Evolutionary conservation across 305 asterid species (phyloP).

Genomic region (Fraxinus floribunda): DNA sequence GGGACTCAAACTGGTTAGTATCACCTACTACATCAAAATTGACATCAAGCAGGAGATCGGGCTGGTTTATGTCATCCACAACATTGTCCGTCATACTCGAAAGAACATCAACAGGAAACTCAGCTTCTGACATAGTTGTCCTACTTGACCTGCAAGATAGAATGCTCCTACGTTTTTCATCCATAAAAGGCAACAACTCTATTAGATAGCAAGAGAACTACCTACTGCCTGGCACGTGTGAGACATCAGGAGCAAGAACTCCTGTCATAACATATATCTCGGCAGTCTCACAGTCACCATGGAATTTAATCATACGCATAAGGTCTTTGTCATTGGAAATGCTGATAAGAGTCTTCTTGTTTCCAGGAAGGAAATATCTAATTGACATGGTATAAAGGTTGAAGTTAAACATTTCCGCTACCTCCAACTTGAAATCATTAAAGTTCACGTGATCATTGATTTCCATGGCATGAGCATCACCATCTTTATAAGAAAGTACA

Average conservation of each 20-base stretch:
- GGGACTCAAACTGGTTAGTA: conserved; percentile 48
- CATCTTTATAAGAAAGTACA: conserved; percentile 68
- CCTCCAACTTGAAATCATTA: conserved; percentile 71
- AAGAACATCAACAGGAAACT: conserved; percentile 53
- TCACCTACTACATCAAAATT: conserved; percentile 74
- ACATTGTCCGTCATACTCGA: conserved; percentile 51
- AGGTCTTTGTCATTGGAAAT: conserved; percentile 93
- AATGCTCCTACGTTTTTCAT: conserved; percentile 30
- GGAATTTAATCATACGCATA: conserved; percentile 77
- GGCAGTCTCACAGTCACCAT: conserved; percentile 55
- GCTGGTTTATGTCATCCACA: conserved; percentile 61
- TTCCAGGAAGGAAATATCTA: conserved; percentile 87
- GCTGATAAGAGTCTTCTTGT: conserved; percentile 88
- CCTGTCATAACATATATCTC: conserved; percentile 77
- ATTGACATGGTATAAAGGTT: conserved; percentile 49
- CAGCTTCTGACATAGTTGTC: conserved; percentile 81
- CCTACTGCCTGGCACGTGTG: conserved; percentile 94
- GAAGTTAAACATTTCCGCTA: conserved; percentile 84
- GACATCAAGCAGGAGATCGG: conserved; percentile 53
- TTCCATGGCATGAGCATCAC: conserved; percentile 99
- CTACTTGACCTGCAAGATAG: conserved; percentile 83
- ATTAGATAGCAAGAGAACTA: conserved; percentile 42
- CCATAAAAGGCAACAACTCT: conserved; percentile 19
- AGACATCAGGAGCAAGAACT: conserved; percentile 62
- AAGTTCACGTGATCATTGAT: conserved; percentile 69